Percentiles rank a stretch among this genome's conserved stretches.
Conservation (phyloP, 1,284 basidiomycete species). For the Mycena sp. region DNA sequence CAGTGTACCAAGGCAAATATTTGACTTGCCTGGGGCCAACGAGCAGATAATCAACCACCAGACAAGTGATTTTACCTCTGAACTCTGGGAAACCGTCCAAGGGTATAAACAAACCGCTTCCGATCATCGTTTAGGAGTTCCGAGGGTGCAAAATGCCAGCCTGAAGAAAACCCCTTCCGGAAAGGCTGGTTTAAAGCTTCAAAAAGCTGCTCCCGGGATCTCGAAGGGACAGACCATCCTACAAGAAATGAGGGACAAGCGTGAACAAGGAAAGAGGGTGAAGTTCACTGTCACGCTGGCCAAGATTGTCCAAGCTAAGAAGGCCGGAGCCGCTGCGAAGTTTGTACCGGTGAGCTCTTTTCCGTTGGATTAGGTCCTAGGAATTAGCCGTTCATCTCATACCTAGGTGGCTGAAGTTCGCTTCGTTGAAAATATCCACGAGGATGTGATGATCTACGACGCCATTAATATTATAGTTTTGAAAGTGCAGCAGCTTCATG, state of each 20-base stretch:
- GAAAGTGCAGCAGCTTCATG: not conserved
- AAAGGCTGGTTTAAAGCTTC: not conserved
- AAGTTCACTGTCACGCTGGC: not conserved
- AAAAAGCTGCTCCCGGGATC: not conserved
- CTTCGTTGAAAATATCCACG: not conserved
- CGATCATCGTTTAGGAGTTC: constrained; percentile 16
- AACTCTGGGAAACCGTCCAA: not conserved
- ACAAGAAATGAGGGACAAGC: not conserved
- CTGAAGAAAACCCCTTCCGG: not conserved
- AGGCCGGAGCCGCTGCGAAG: not conserved
- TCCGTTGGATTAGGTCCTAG: no score
- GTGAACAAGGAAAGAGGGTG: constrained; percentile 6
- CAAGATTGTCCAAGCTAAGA: not conserved
- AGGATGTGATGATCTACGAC: not conserved
- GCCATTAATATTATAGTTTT: not conserved
- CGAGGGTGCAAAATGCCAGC: not conserved
- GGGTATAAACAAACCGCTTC: constrained; percentile 14
- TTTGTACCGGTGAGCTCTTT: not conserved
- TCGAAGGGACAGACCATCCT: not conserved
- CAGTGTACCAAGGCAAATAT: not conserved
- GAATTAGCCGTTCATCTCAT: not conserved
- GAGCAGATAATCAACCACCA: constrained; percentile 1
- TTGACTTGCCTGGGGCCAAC: not conserved
- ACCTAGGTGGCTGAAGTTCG: not conserved
- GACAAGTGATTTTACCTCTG: constrained; percentile 17